phyloP scores from a whole-genome alignment of 2,329 filamentous ascomycete genomes.

The Coniochaeta pulveracea region DNA sequence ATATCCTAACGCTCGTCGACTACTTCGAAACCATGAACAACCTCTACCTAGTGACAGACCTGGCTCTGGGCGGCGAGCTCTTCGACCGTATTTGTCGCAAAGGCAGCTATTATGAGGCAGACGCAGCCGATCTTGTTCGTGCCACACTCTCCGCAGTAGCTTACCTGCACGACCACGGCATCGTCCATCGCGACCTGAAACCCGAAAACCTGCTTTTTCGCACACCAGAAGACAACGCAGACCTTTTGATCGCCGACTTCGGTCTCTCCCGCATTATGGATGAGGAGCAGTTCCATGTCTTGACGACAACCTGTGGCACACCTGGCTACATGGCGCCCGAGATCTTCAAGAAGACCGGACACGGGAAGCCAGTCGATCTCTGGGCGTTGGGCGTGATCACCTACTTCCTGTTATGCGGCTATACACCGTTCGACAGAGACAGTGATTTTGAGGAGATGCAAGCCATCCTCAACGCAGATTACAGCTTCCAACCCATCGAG shows the following conservation, averaged over 20 bases:
- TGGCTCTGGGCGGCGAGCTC: constrained; percentile 89
- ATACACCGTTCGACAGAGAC: constrained; percentile 96
- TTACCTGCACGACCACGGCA: constrained; percentile 96
- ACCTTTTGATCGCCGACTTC: constrained; percentile 94
- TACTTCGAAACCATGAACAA: constrained; percentile 99
- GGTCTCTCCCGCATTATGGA: constrained; percentile 96
- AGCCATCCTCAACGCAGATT: constrained; percentile 92
- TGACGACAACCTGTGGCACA: constrained; percentile 95
- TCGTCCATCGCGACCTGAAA: constrained; percentile 95
- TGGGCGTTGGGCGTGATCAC: constrained; percentile 99
- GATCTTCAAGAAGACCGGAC: constrained; percentile 97
- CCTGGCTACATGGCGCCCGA: constrained; percentile 99
- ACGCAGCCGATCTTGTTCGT: constrained; percentile 89
- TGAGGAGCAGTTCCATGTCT: constrained; percentile 93
- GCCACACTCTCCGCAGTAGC: constrained; percentile 94
- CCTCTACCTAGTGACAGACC: constrained; percentile 92
- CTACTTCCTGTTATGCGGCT: constrained; percentile 95
- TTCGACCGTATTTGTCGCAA: constrained; percentile 99
- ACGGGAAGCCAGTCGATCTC: constrained; percentile 95
- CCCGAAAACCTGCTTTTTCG: constrained; percentile 95
- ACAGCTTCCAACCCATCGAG: constrained; percentile 85
- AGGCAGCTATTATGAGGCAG: constrained; percentile 95
- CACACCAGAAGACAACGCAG: constrained; percentile 94
- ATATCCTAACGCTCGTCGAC: constrained; percentile 94
- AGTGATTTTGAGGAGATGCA: constrained; percentile 99